Percentiles rank a stretch among this genome's conserved stretches.
Evolutionary conservation across 331 rosid genomes (phyloP).

Genomic region (Spiraea crenata): DNA sequence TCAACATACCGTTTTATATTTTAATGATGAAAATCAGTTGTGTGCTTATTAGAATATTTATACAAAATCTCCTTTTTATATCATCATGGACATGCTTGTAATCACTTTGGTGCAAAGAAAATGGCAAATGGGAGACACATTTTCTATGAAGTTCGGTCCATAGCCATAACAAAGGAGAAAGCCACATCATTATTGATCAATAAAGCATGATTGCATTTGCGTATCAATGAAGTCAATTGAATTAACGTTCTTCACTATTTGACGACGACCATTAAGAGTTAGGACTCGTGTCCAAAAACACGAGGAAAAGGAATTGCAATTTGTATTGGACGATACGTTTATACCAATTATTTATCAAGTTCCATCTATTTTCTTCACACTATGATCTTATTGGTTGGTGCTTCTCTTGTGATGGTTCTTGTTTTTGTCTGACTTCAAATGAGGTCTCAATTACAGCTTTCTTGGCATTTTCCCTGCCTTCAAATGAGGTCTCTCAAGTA

Average conservation of each 20-base stretch:
- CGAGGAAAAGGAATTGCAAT: no score
- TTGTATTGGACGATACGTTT: neutral
- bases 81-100: neutral
- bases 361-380: neutral
- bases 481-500: neutral
- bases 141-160: conserved; percentile 13
- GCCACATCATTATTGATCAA: no score
- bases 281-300: no score
- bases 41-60: no score
- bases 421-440: neutral
- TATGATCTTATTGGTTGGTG: neutral
- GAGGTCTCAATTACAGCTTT: neutral
- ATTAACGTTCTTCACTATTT: neutral
- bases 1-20: no score
- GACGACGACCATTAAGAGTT: neutral
- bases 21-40: no score
- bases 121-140: neutral
- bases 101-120: neutral
- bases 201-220: no score
- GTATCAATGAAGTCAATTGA: neutral
- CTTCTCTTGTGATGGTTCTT: neutral
- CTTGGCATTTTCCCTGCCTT: neutral
- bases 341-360: neutral
- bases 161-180: neutral
- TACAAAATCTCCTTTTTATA: neutral